Base-by-base conservation (phyloP, 768 basidiomycete genomes). In the Xerocomellus chrysenteron region DNA sequence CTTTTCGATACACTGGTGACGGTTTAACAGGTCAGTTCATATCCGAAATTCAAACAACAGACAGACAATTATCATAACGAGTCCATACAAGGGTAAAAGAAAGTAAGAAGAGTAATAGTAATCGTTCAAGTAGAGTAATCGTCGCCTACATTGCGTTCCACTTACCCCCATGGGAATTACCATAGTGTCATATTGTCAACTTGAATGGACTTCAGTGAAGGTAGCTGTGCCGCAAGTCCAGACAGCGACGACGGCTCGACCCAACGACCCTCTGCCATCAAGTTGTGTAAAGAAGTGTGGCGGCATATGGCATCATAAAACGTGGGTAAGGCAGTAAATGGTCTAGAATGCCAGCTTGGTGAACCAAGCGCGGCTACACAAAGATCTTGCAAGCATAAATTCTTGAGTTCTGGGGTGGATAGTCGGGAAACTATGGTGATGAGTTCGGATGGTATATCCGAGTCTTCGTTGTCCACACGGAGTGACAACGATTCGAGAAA, bases 361-460 rank as follows among this genome's bases (percentile, higher is more conserved):
- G 51, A 43, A 8, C 44, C 56, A 17, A 43, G 14, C 11, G 26
- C 7, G 6, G 28, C 43, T 4, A 35, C 67, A 63, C n/a, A 71
- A 44, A 7, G 52, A 63, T 86, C 82, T 57, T 78, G 60, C 42
- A 88, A 74, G 43, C 70, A 71, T 43, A 89, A 72, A 30, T 73
- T 75, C 54, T 66, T 73, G 33, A 87, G 76, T 33, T 70, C 68
- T 24, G 83, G 85, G 8, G 78, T 71, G 17, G 71, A 75, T 19
- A 87, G 61, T 56, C 80, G 79, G 41, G 80, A 77, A 52, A 83
- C 70, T 58, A 86, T 73, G 47, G 76, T 74, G 19, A 78, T 68
- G 30, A 88, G 75, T 63, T 88, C 87, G 47, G 79, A 79, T 39
- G 86, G 85, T 43, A 88, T 82, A 63, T 87, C 82, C 45, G 85